These are phyloP conservation scores for Edaphochlamys debaryana DNA, from an alignment of 139 green algal genomes.

Conservation along the genomic window DNA sequence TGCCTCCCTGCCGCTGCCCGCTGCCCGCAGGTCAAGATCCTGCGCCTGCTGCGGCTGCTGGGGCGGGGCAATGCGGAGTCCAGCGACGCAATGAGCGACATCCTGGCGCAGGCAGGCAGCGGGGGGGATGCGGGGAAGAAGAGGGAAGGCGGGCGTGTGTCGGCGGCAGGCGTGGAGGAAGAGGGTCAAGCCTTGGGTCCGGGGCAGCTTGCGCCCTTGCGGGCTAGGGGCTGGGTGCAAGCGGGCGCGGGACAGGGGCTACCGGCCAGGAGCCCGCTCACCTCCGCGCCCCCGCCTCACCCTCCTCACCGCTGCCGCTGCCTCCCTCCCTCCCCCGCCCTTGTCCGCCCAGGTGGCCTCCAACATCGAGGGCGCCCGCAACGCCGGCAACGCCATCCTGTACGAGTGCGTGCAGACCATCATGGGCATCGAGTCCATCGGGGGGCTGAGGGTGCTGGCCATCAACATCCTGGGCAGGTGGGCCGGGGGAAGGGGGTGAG, in stretches of 20 bases:
- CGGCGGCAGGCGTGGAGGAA: too few relatives aligned
- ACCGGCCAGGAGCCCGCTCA: too few relatives aligned
- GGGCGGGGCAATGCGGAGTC: constrained; percentile 82
- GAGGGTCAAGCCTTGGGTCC: too few relatives aligned
- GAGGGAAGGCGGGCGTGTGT: too few relatives aligned
- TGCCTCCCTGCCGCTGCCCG: not conserved
- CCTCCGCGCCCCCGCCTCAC: too few relatives aligned
- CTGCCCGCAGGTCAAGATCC: constrained; percentile 76
- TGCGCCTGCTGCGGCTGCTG: constrained; percentile 90
- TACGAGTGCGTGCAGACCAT: constrained; percentile 96
- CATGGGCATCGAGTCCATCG: constrained; percentile 92
- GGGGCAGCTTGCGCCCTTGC: too few relatives aligned
- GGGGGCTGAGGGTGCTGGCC: constrained; percentile 93
- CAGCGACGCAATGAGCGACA: constrained; percentile 97
- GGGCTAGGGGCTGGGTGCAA: too few relatives aligned
- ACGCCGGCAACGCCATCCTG: constrained; percentile 94
- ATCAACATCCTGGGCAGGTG: constrained; percentile 98
- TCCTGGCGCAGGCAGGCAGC: constrained; percentile 95
- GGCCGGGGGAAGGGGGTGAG: too few relatives aligned
- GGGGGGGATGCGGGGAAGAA: too few relatives aligned
- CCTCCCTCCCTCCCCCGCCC: too few relatives aligned
- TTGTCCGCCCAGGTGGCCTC: constrained; percentile 81
- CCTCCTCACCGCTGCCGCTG: too few relatives aligned
- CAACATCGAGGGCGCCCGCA: constrained; percentile 87
- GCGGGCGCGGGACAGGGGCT: too few relatives aligned